Percentiles rank a stretch among this genome's conserved stretches.
These are phyloP conservation scores for Fusarium redolens DNA, from an alignment of 2,329 filamentous ascomycete genomes.

Conservation along the genomic window DNA sequence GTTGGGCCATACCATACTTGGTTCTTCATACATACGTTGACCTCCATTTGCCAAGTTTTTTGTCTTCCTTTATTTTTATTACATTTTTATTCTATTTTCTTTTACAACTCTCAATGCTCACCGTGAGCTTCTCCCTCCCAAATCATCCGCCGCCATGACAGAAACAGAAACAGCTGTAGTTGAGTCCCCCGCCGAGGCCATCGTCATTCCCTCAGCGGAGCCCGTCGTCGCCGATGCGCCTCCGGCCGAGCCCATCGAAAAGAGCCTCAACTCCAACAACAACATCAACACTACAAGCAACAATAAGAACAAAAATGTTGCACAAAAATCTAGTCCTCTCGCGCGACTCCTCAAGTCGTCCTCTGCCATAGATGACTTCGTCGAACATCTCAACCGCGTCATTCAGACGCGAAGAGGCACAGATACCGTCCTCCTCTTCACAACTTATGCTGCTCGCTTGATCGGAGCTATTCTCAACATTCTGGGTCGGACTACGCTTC, in stretches of 20 bases:
- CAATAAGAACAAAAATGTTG: not conserved
- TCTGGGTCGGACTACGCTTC: conserved; percentile 68
- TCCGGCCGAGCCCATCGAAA: conserved; percentile 29
- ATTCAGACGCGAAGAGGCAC: conserved; percentile 75
- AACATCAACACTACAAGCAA: not conserved
- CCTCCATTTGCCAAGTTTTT: conserved; percentile 9
- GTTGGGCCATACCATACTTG: not conserved
- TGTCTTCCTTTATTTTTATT: not conserved
- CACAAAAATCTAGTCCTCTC: conserved; percentile 12
- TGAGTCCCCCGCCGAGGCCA: conserved; percentile 41
- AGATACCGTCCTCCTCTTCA: conserved; percentile 75
- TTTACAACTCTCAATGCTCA: conserved; percentile 23
- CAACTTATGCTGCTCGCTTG: conserved; percentile 74
- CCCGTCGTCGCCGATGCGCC: conserved; percentile 33
- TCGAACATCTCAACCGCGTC: conserved; percentile 69
- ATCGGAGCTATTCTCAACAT: conserved; percentile 62
- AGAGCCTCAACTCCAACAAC: conserved; percentile 8
- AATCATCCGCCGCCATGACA: conserved; percentile 38
- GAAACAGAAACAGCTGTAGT: conserved; percentile 42
- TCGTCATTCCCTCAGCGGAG: conserved; percentile 41
- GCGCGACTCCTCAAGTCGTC: conserved; percentile 33
- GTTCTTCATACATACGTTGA: not conserved
- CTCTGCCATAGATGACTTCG: conserved; percentile 60
- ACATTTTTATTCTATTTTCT: not conserved
- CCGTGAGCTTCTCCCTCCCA: conserved; percentile 29